Percentiles rank a stretch among this genome's conserved stretches.
Conservation (phyloP, 805 yeast species). For the Schizosaccharomyces cryophilus region DNA sequence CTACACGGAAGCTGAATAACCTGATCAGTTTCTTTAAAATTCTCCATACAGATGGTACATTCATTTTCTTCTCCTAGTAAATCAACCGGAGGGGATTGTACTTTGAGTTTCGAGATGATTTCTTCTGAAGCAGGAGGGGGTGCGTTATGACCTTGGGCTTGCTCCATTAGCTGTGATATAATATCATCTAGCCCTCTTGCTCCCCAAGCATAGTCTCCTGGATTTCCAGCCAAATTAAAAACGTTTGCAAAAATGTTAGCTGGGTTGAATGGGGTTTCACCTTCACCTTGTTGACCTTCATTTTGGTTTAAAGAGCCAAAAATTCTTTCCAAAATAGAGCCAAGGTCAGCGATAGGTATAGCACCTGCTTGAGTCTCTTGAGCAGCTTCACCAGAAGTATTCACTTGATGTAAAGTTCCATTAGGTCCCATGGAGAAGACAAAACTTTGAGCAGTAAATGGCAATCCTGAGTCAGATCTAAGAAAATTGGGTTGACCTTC, state of each 20-base stretch:
- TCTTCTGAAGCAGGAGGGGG: constrained; percentile 8
- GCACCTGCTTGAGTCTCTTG: background rate
- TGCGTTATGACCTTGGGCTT: constrained; percentile 4
- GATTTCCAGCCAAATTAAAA: background rate
- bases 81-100: background rate
- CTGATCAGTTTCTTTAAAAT: background rate
- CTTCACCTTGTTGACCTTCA: background rate
- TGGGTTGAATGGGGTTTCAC: background rate
- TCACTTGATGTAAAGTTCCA: background rate
- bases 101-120: background rate
- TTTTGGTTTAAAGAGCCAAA: background rate
- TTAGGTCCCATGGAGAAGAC: background rate
- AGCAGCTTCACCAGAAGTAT: background rate
- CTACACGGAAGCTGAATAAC: constrained; percentile 1
- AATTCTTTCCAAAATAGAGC: background rate
- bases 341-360: background rate
- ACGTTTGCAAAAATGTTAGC: background rate
- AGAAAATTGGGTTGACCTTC: background rate
- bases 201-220: constrained; percentile 7
- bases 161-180: constrained; percentile 9
- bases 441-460: background rate
- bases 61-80: background rate
- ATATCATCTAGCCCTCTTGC: constrained; percentile 8
- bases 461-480: background rate
- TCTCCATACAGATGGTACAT: constrained; percentile 1